Evolutionary conservation across 2,329 filamentous ascomycete genomes (phyloP), one percentile per base, ranked within the genome.

Genomic region (Cadophora gregata): DNA sequence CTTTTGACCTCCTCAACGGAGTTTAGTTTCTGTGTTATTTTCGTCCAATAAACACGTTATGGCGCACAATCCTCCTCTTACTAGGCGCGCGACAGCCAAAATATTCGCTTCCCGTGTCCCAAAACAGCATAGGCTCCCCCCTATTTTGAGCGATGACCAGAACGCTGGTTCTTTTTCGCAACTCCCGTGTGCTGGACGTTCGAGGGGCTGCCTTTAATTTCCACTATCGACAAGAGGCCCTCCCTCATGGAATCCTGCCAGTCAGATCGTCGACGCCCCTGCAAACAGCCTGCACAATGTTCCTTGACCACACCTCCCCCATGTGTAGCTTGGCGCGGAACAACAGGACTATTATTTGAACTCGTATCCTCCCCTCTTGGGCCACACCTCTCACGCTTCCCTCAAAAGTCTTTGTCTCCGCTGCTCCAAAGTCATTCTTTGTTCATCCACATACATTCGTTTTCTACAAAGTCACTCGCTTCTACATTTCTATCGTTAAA

Each of bases 401-500:
- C 42, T 31, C 45, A 50, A 33, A 58, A 36, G 29, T 16, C 25
- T 16, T 19, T 36, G 12, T 10, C 24, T 29, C 36, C 19, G 25
- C 25, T 31, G 14, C 7, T 47, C 27, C n/a, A 14, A 36, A 51
- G 21, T 51, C 45, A 62, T 29, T 62, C 59, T 25, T 62, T 62
- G 19, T 51, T 51, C 42, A 51, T 42, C 45, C 25, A 56, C 31
- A 51, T 31, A 59, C 64, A 59, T 12, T 66, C 64, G 64, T 61
- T 66, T n/a, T 42, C 62, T 50, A 4, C 12, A 19, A 33, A 47
- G 21, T 51, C 59, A 25, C 59, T 51, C 59, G 29, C 59, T 50
- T 47, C 36, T 5, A 7, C 48, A 36, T 24, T 25, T 21, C 25
- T 24, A 36, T 38, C n/a, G 38, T 59, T 59, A 36, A 47, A 31